These are phyloP conservation scores for Colletotrichum tanaceti DNA, from an alignment of 2,329 filamentous ascomycete genomes.

Conservation along the genomic window DNA sequence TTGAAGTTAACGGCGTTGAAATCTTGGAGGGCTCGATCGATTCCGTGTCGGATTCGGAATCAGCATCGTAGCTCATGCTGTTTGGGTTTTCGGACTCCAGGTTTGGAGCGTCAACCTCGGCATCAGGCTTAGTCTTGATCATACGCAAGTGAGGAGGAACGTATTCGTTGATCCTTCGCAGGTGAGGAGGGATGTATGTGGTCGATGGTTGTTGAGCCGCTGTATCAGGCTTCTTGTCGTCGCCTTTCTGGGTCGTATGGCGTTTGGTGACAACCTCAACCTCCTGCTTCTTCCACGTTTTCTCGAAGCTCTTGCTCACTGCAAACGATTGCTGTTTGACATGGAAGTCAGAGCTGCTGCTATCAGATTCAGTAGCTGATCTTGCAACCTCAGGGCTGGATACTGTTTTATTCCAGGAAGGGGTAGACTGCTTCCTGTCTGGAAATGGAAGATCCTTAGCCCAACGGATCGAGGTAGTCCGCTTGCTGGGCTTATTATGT, in stretches of 20 bases:
- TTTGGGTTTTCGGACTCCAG: neutral
- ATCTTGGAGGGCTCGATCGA: neutral
- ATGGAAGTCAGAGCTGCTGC: neutral
- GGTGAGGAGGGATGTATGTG: conserved; percentile 13
- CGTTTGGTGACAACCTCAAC: neutral
- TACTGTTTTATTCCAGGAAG: neutral
- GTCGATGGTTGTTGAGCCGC: no score
- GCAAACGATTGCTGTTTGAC: neutral
- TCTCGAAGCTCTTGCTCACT: neutral
- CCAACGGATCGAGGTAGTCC: conserved; percentile 27
- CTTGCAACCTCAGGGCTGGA: neutral
- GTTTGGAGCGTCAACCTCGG: neutral
- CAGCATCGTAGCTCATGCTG: neutral
- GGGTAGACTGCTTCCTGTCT: neutral
- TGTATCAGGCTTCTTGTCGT: neutral
- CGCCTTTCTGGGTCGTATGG: neutral
- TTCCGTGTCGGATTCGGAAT: neutral
- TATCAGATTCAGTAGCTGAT: neutral
- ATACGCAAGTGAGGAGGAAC: conserved; percentile 11
- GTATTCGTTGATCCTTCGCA: conserved; percentile 2
- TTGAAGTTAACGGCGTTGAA: neutral
- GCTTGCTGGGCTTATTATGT: neutral
- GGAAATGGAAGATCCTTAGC: conserved; percentile 28
- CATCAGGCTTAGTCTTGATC: neutral
- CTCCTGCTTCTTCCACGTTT: neutral